Evolutionary conservation across 768 basidiomycete genomes (phyloP).

Genomic region (Boletus speciosus): DNA sequence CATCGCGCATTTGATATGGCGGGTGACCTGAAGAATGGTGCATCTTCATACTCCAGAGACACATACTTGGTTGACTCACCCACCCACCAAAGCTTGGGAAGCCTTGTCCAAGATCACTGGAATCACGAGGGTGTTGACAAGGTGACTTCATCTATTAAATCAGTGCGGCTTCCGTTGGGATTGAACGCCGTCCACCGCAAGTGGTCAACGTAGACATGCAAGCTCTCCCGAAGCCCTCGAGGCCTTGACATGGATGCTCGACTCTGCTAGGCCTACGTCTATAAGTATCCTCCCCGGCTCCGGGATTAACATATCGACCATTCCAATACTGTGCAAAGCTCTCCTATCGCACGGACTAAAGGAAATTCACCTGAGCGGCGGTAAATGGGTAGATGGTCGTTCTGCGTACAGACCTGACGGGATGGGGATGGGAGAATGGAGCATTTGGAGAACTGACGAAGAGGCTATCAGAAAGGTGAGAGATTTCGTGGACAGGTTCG

Average conservation of each 20-base stretch:
- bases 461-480: slow-evolving; percentile 51
- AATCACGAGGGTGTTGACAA: slow-evolving; percentile 75
- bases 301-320: slow-evolving; percentile 61
- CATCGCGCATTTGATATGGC: slow-evolving; percentile 81
- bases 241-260: slow-evolving; percentile 39
- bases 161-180: neutral
- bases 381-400: slow-evolving; percentile 53
- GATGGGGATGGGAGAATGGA: slow-evolving; percentile 79
- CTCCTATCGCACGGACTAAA: slow-evolving; percentile 55
- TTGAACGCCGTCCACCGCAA: slow-evolving; percentile 22
- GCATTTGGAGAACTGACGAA: slow-evolving; percentile 61
- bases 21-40: slow-evolving; percentile 51
- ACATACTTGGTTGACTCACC: neutral
- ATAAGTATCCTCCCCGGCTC: slow-evolving; percentile 65
- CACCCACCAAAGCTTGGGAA: slow-evolving; percentile 23
- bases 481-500: slow-evolving; percentile 38
- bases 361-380: slow-evolving; percentile 77
- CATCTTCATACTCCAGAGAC: neutral
- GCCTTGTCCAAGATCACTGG: slow-evolving; percentile 56
- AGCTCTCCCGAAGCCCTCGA: slow-evolving; percentile 37
- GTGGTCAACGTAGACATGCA: slow-evolving; percentile 51
- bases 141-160: slow-evolving; percentile 40
- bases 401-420: slow-evolving; percentile 51
- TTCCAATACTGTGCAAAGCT: slow-evolving; percentile 44
- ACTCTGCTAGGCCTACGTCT: slow-evolving; percentile 14